Base-by-base conservation (phyloP, 352 stramenopile genomes). In the Proteromonas lacertae region DNA sequence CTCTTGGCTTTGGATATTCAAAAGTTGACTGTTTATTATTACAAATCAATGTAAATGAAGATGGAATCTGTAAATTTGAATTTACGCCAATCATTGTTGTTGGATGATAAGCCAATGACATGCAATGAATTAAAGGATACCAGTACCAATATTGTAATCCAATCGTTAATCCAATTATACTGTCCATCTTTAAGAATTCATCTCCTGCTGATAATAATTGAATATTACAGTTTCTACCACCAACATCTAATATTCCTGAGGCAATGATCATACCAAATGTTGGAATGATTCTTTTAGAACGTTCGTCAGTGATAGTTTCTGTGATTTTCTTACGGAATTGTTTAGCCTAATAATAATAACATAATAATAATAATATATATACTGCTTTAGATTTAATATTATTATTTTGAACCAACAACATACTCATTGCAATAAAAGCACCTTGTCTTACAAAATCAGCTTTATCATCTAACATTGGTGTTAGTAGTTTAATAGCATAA, bases 81-180 rank as follows among this genome's bases (percentile, higher is more conserved):
- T 92, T 95, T 26, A 98, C 52, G 21, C 80, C 84, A 49, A 95
- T 84, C 8, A 74, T 64, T 40, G 76, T 74, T 10, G 80, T 95
- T 14, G 83, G 81, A 32, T 84, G 82, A 43, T 96, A 71, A 21
- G 80, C 75, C 16, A 96, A 58, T 45, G 81, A 78, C 24, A 96
- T 53, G 51, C 93, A 93, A 57, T 95, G 80, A 59, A 92, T 86
- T 37, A 95, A 66, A 24, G 86, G 86, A 55, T 93, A 94, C 86
- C 86, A 98, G 53, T 95, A 93, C 86, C 86, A 98, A 48, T 96
- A 78, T 59, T 96, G 86, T 21, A 81, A 62, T 74, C 77, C 96
- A 26, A 98, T 57, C 2, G 72, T 76, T 21, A 96, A 48, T 23
- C 86, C 86, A 6, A 93, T 75, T 4, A 90, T 78, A 28, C 69